These are phyloP conservation scores for Lactarius trivialis DNA, from an alignment of 768 basidiomycete species.

Conservation along the genomic window DNA sequence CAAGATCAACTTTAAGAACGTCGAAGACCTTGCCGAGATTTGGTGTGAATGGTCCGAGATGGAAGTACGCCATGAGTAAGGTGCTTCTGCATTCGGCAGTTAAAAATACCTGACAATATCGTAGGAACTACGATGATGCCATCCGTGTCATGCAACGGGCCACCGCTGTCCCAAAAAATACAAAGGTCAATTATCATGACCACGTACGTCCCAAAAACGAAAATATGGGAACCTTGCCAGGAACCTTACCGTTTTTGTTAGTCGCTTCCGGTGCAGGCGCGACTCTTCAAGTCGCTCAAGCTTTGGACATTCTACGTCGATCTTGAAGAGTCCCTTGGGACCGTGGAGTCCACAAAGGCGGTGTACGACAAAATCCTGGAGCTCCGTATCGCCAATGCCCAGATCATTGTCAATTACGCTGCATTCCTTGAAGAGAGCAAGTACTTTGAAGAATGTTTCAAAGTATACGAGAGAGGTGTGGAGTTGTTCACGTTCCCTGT, in stretches of 20 bases:
- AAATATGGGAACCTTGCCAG: constrained; percentile 15
- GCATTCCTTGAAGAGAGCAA: constrained; percentile 96
- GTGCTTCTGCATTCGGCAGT: constrained; percentile 18
- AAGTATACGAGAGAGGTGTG: constrained; percentile 95
- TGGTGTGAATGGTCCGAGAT: constrained; percentile 99
- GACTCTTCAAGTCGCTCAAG: constrained; percentile 96
- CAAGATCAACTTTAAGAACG: constrained; percentile 87
- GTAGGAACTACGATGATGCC: constrained; percentile 93
- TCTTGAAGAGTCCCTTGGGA: constrained; percentile 93
- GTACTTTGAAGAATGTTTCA: constrained; percentile 98
- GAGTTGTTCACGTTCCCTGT: constrained; percentile 97
- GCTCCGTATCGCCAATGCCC: constrained; percentile 95
- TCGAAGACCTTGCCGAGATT: constrained; percentile 95
- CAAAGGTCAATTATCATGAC: constrained; percentile 89
- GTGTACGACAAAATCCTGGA: constrained; percentile 97
- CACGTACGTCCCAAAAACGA: constrained; percentile 51
- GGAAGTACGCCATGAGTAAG: constrained; percentile 93
- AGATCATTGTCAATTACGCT: constrained; percentile 95
- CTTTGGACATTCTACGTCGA: constrained; percentile 99
- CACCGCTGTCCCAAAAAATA: constrained; percentile 81
- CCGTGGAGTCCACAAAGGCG: constrained; percentile 83
- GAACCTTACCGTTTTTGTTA: constrained; percentile 28
- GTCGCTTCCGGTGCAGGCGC: constrained; percentile 78
- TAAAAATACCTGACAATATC: constrained; percentile 18
- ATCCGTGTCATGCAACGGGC: constrained; percentile 97